phyloP scores from a whole-genome alignment of 2,329 filamentous ascomycete genomes.

The Alternaria sp. region DNA sequence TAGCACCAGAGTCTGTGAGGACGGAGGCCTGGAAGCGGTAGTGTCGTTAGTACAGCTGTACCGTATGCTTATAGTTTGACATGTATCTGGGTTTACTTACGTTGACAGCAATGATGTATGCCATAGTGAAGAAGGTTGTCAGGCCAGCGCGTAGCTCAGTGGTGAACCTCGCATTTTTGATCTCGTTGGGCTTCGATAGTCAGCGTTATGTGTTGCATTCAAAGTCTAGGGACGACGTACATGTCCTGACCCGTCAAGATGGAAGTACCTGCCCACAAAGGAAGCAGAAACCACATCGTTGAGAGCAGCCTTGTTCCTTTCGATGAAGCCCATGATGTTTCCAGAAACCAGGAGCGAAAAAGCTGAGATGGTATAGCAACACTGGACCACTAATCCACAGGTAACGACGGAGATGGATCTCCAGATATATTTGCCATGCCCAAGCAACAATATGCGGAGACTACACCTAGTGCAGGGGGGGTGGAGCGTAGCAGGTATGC shows the following conservation, averaged over 20 bases:
- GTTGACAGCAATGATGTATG: slow-evolving; percentile 72
- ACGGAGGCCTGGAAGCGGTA: slow-evolving; percentile 59
- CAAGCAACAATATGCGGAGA: background rate
- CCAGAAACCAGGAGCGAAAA: background rate
- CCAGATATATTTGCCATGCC: slow-evolving; percentile 10
- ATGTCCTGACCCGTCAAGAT: slow-evolving; percentile 83
- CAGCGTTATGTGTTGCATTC: slow-evolving; percentile 16
- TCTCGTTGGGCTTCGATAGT: slow-evolving; percentile 67
- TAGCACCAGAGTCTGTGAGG: slow-evolving; percentile 75
- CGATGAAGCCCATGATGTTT: slow-evolving; percentile 28
- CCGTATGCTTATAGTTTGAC: slow-evolving; percentile 41
- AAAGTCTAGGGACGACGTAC: slow-evolving; percentile 61
- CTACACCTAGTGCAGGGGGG: slow-evolving; percentile 7
- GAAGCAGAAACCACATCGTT: slow-evolving; percentile 48
- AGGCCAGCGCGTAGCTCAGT: slow-evolving; percentile 85
- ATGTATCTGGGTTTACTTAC: slow-evolving; percentile 22
- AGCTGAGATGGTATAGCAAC: background rate
- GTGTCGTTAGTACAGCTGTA: background rate
- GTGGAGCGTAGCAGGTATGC: background rate
- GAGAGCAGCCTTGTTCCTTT: slow-evolving; percentile 31
- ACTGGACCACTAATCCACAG: background rate
- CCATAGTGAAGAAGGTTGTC: slow-evolving; percentile 68
- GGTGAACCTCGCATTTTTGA: slow-evolving; percentile 79
- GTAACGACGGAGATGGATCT: background rate
- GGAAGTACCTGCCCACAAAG: slow-evolving; percentile 63